Evolutionary conservation across 257 asterid species (phyloP).

Genomic region (Verbascum thapsus): DNA sequence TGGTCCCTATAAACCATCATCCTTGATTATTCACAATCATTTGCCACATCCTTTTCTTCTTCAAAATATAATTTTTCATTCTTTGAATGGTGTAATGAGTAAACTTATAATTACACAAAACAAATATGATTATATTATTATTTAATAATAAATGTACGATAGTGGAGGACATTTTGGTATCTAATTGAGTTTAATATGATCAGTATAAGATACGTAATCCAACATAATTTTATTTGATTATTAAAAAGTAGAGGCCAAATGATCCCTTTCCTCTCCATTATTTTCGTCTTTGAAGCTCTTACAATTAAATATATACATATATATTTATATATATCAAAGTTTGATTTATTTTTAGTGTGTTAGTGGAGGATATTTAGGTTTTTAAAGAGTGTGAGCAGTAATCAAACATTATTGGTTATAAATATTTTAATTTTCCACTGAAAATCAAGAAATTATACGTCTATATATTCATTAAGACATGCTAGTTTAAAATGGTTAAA

Average conservation of each 20-base stretch:
- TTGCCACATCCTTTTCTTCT: constrained; percentile 11
- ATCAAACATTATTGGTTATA: background rate
- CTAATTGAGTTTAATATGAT: background rate
- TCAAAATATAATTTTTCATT: background rate
- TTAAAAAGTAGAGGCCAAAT: background rate
- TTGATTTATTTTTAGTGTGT: background rate
- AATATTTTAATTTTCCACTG: too few species aligned
- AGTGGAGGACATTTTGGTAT: constrained; percentile 20
- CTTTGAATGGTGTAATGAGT: background rate
- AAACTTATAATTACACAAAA: background rate
- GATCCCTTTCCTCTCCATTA: background rate
- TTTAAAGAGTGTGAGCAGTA: background rate
- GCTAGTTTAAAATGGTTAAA: too few species aligned
- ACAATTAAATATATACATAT: background rate
- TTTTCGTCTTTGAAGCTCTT: background rate
- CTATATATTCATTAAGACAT: too few species aligned
- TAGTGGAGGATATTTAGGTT: background rate
- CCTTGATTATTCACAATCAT: constrained; percentile 38
- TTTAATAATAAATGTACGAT: background rate
- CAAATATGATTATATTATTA: background rate
- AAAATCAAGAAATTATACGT: too few species aligned
- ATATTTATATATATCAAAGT: background rate
- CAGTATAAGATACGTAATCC: background rate
- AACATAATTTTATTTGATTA: background rate
- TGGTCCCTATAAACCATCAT: constrained; percentile 41